Conservation (phyloP, 169 alveolate species). For the Cardiosporidium cionae region DNA sequence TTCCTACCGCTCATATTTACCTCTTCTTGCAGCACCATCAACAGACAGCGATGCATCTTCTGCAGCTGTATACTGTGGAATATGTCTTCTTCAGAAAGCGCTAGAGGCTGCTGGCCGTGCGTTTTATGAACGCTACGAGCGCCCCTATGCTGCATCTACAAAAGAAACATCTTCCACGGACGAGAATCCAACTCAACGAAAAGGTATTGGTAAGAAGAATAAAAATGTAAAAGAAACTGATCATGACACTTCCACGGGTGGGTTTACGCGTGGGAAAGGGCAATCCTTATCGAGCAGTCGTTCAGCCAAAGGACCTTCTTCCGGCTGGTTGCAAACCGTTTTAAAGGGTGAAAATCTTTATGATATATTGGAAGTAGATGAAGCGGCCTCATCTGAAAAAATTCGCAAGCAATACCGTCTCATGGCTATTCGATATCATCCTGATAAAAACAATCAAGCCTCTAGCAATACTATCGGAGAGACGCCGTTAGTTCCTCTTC, state of each 20-base stretch:
- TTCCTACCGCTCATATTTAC: too few species aligned
- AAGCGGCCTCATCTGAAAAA: slow-evolving; percentile 16
- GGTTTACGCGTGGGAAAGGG: too few species aligned
- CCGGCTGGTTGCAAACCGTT: background rate
- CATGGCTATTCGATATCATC: slow-evolving; percentile 32
- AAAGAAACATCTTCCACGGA: background rate
- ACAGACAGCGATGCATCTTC: too few species aligned
- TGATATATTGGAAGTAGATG: slow-evolving; percentile 9
- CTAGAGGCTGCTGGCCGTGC: slow-evolving; percentile 33
- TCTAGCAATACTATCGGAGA: background rate
- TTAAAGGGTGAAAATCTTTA: slow-evolving; percentile 23
- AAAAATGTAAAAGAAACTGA: background rate
- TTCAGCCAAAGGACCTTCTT: background rate
- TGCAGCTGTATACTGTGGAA: background rate
- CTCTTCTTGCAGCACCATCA: too few species aligned
- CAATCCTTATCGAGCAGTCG: too few species aligned
- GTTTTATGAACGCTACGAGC: slow-evolving; percentile 19
- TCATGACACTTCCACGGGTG: background rate
- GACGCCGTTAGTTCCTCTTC: background rate
- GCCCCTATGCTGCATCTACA: background rate
- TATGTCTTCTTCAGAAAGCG: slow-evolving; percentile 5
- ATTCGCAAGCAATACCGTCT: slow-evolving; percentile 22
- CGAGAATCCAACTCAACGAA: background rate
- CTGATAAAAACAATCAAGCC: slow-evolving; percentile 23
- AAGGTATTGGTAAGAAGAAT: slow-evolving; percentile 1